Conservation (phyloP, 108 stramenopile species). For the Fragilaria crotonensis region DNA sequence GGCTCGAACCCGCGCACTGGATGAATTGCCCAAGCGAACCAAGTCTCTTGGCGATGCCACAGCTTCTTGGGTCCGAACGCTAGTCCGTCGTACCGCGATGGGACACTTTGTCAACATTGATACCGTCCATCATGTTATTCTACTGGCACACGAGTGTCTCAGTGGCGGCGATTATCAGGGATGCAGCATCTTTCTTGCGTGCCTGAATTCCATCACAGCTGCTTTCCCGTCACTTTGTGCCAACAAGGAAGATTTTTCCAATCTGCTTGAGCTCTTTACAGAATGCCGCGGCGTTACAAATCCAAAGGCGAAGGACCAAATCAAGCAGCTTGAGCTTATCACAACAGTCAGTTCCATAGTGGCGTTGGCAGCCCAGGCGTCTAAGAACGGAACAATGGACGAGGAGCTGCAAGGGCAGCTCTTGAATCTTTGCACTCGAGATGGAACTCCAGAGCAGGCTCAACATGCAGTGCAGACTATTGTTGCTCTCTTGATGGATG, state of each 20-base stretch:
- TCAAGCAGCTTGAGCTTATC: conserved; percentile 43
- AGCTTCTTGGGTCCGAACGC: conserved; percentile 45
- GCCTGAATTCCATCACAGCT: conserved; percentile 38
- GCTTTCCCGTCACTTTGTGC: conserved; percentile 48
- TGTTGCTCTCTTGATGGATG: conserved; percentile 37
- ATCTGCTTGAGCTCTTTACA: conserved; percentile 50
- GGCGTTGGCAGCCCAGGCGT: conserved; percentile 36
- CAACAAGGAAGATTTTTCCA: conserved; percentile 42
- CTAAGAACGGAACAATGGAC: conserved; percentile 3
- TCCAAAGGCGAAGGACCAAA: conserved; percentile 23
- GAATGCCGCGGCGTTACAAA: conserved; percentile 18
- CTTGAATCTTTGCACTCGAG: conserved; percentile 44
- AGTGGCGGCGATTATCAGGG: conserved; percentile 44
- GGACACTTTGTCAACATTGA: conserved; percentile 62
- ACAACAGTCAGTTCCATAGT: conserved; percentile 61
- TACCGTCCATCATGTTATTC: conserved; percentile 54
- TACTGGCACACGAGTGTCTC: conserved; percentile 68
- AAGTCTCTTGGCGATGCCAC: conserved; percentile 48
- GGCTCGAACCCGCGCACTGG: conserved; percentile 63
- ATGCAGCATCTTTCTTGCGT: conserved; percentile 42
- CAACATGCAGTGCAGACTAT: conserved; percentile 62
- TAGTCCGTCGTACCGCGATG: conserved; percentile 70
- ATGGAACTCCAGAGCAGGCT: conserved; percentile 80
- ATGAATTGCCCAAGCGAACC: conserved; percentile 74
- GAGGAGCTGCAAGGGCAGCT: conserved; percentile 37